These are phyloP conservation scores for Lichenothelia convexa DNA, from an alignment of 495 filamentous ascomycete genomes.

Conservation along the genomic window DNA sequence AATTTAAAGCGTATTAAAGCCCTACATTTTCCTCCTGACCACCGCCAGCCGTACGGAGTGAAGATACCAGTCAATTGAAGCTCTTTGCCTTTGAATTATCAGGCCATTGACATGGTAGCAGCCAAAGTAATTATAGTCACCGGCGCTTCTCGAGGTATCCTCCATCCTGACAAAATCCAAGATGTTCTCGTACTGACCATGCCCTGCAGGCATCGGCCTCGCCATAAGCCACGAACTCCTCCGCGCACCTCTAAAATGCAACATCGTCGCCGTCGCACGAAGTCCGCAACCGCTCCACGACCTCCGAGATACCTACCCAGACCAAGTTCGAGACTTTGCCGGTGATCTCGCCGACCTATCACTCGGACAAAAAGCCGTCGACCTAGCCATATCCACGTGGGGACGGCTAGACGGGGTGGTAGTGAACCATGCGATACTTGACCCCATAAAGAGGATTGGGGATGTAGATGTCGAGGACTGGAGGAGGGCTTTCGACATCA, in stretches of 20 bases:
- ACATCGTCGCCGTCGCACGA: conserved; percentile 54
- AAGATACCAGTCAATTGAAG: too few relatives aligned
- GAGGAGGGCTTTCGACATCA: conserved; percentile 60
- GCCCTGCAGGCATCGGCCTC: conserved; percentile 51
- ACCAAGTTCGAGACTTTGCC: conserved; percentile 50
- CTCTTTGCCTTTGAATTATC: too few relatives aligned
- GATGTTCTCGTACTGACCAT: too few relatives aligned
- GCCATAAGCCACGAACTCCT: conserved; percentile 61
- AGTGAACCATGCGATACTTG: conserved; percentile 70
- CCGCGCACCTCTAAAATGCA: conserved; percentile 39
- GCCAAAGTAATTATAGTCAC: conserved; percentile 43
- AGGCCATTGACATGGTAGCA: too few relatives aligned
- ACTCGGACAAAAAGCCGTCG: conserved; percentile 40
- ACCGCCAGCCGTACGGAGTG: too few relatives aligned
- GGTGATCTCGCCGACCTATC: conserved; percentile 57
- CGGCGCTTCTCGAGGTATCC: conserved; percentile 40
- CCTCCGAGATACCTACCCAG: conserved; percentile 43
- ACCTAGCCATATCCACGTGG: conserved; percentile 44
- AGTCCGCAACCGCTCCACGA: conserved; percentile 43
- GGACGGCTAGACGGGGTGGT: conserved; percentile 64
- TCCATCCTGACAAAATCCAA: not conserved
- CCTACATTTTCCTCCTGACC: too few relatives aligned
- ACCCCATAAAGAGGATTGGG: conserved; percentile 55
- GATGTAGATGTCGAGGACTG: conserved; percentile 50
- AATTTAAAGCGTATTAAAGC: too few relatives aligned